Evolutionary conservation across 495 filamentous ascomycete genomes (phyloP).

Genomic region (Lepidopterella palustris): DNA sequence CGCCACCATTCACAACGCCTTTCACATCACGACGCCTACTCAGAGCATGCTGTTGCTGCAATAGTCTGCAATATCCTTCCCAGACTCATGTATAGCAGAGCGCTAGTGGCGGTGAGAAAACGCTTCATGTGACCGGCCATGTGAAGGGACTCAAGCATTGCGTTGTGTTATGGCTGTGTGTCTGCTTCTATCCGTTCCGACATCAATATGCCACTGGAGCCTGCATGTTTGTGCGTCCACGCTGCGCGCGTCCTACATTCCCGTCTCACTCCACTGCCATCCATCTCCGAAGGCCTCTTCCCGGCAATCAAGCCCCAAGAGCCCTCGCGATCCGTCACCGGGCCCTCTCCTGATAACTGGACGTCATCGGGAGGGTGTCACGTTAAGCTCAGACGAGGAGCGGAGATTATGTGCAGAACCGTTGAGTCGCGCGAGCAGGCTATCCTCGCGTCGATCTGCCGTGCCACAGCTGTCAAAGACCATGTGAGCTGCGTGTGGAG

Average conservation of each 20-base stretch:
- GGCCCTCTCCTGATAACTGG: background rate
- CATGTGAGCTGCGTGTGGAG: constrained; percentile 24
- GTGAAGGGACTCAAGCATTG: constrained; percentile 4
- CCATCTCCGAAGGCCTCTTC: background rate
- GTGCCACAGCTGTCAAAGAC: constrained; percentile 26
- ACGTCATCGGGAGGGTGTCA: background rate
- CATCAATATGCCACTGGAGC: background rate
- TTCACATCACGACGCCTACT: background rate
- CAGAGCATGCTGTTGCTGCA: background rate
- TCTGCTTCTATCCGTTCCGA: constrained; percentile 19
- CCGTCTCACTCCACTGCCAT: background rate
- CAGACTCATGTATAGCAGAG: background rate
- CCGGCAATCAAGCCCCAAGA: background rate
- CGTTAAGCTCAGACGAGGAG: background rate
- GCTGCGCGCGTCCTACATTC: background rate
- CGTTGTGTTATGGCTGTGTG: constrained; percentile 2
- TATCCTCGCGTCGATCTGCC: constrained; percentile 19
- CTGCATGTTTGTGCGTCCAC: background rate
- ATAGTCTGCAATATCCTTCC: background rate
- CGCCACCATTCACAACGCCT: constrained; percentile 20
- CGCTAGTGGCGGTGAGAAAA: constrained; percentile 21
- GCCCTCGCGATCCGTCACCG: background rate
- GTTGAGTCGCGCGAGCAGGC: constrained; percentile 14
- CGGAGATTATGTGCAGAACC: constrained; percentile 14
- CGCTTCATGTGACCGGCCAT: constrained; percentile 16